Conservation (phyloP, 257 asterid species). For the Euphrasia confusa region DNA sequence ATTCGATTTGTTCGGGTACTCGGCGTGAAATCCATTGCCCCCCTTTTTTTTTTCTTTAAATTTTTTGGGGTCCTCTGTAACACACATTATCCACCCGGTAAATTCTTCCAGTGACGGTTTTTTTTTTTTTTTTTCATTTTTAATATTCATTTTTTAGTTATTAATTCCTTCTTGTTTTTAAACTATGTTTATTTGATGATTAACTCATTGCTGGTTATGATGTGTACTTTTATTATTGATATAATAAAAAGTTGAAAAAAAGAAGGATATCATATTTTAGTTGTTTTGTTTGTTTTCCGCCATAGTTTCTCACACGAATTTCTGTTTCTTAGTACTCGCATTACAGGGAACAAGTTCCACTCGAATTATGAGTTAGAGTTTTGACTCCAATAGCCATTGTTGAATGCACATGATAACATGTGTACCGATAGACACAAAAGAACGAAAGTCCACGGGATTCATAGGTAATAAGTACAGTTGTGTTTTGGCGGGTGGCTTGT, state of each 20-base stretch:
- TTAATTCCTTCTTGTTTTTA: constrained; percentile 19
- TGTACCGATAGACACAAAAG: not conserved
- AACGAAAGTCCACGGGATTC: constrained; percentile 29
- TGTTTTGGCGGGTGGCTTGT: constrained; percentile 25
- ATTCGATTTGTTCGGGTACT: constrained; percentile 59
- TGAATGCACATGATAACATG: not conserved
- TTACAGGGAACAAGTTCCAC: no score
- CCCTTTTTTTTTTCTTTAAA: not conserved
- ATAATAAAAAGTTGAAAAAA: constrained; percentile 31
- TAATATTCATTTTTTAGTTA: constrained; percentile 24
- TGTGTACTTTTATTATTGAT: constrained; percentile 40
- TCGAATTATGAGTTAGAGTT: no score
- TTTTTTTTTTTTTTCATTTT: constrained; percentile 18
- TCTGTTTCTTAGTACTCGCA: not conserved
- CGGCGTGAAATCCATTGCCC: constrained; percentile 19
- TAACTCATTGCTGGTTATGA: constrained; percentile 32
- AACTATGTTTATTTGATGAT: constrained; percentile 28
- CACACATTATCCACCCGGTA: constrained; percentile 37
- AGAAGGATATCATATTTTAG: constrained; percentile 20
- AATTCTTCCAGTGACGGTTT: constrained; percentile 33
- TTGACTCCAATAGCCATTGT: not conserved
- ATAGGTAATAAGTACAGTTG: constrained; percentile 8
- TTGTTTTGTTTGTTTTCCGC: constrained; percentile 3
- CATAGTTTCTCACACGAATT: not conserved
- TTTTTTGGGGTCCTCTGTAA: constrained; percentile 6